Evolutionary conservation across 148 eudicot species (phyloP).

Genomic region (Simmondsia chinensis): DNA sequence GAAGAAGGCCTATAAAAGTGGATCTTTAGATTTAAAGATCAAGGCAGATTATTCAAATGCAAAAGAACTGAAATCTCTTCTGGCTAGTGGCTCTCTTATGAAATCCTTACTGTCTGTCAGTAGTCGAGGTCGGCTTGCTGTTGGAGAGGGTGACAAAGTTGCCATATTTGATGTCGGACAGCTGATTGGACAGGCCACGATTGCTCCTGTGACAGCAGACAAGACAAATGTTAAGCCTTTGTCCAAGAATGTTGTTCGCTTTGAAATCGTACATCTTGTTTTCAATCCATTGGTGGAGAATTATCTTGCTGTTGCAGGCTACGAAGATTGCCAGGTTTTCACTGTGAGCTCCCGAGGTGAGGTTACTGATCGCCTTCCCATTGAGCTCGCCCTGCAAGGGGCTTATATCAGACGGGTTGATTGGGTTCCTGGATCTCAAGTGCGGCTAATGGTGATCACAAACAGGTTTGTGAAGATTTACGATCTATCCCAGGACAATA

Average conservation of each 20-base stretch:
- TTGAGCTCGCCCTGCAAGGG: slow-evolving; percentile 98
- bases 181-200: slow-evolving; percentile 94
- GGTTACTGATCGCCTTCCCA: slow-evolving; percentile 91
- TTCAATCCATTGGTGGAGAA: slow-evolving; percentile 88
- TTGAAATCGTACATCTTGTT: slow-evolving; percentile 92
- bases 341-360: slow-evolving; percentile 96
- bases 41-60: slow-evolving; percentile 96
- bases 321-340: slow-evolving; percentile 98
- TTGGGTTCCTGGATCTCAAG: slow-evolving; percentile 98
- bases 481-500: slow-evolving; percentile 94
- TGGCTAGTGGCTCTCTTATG: slow-evolving; percentile 85
- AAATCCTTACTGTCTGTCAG: slow-evolving; percentile 95
- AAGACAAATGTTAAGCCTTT: slow-evolving; percentile 97
- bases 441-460: slow-evolving; percentile 96
- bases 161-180: slow-evolving; percentile 99
- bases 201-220: slow-evolving; percentile 94
- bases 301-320: slow-evolving; percentile 95
- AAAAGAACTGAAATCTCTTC: slow-evolving; percentile 82
- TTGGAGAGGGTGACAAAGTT: slow-evolving; percentile 98
- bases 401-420: slow-evolving; percentile 92
- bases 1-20: slow-evolving; percentile 98
- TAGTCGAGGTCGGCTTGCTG: slow-evolving; percentile 93
- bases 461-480: slow-evolving; percentile 91
- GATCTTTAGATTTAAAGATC: slow-evolving; percentile 87
- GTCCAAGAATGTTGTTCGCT: slow-evolving; percentile 88